phyloP scores from a whole-genome alignment of 192 early-diverging fungal species.

The Rhizoclosmatium sp. region DNA sequence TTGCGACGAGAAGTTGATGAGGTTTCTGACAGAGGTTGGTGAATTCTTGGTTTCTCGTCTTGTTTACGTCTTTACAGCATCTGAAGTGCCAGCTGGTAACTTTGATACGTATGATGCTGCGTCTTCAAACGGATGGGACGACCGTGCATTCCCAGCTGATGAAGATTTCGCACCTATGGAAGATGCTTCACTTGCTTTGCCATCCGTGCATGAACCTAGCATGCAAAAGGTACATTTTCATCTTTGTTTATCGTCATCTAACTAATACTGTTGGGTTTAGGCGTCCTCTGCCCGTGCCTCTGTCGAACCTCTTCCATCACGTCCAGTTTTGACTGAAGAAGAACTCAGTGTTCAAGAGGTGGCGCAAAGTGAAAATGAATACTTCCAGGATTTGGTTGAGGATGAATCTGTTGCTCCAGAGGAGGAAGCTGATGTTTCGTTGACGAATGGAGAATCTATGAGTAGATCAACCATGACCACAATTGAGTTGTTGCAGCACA shows the following conservation, averaged over 20 bases:
- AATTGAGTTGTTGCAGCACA: constrained; percentile 43
- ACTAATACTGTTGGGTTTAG: too few species aligned
- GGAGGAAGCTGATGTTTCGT: constrained; percentile 26
- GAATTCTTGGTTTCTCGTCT: too few species aligned
- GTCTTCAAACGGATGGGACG: neutral
- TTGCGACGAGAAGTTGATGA: neutral
- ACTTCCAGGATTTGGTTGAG: constrained; percentile 7
- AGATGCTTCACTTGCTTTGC: constrained; percentile 17
- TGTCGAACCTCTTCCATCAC: too few species aligned
- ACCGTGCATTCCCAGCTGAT: constrained; percentile 25
- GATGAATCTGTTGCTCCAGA: constrained; percentile 9
- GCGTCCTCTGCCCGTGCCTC: too few species aligned
- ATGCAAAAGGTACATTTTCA: too few species aligned
- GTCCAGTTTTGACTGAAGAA: too few species aligned
- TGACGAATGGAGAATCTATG: constrained; percentile 39
- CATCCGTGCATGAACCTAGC: too few species aligned
- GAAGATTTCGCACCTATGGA: constrained; percentile 10
- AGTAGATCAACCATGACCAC: constrained; percentile 43
- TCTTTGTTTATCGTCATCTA: too few species aligned
- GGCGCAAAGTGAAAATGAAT: neutral
- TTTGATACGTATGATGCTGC: neutral
- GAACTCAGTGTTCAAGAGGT: neutral
- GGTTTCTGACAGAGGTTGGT: too few species aligned
- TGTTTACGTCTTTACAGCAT: neutral
- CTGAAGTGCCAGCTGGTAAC: neutral